These are phyloP conservation scores for Paramecium biaurelia DNA, from an alignment of 73 alveolate genomes.

Conservation along the genomic window DNA sequence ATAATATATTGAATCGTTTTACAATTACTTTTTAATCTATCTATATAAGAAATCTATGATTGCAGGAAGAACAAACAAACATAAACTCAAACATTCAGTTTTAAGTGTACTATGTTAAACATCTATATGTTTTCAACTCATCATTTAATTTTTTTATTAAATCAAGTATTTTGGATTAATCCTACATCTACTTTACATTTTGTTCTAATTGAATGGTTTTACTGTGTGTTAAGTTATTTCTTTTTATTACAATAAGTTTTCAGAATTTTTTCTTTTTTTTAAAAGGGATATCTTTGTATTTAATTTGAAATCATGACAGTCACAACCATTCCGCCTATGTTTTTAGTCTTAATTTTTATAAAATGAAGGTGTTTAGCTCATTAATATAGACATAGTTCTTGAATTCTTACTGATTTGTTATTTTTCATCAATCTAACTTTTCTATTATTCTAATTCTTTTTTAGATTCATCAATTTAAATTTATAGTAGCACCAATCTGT, in stretches of 20 bases:
- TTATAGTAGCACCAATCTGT: neutral
- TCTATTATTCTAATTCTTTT: neutral
- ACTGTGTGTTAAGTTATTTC: neutral
- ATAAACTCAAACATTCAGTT: neutral
- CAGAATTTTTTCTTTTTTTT: neutral
- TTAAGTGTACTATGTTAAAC: neutral
- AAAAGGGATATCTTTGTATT: neutral
- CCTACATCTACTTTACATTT: neutral
- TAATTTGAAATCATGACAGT: neutral
- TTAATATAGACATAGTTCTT: neutral
- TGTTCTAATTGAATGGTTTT: neutral
- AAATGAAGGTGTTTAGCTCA: neutral
- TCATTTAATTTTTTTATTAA: neutral
- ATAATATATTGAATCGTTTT: neutral
- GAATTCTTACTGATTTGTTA: neutral
- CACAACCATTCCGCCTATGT: neutral
- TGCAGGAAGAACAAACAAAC: constrained; percentile 18
- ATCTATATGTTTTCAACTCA: neutral
- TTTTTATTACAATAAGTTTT: neutral
- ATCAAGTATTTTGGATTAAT: neutral
- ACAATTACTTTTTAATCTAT: neutral
- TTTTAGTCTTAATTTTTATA: neutral
- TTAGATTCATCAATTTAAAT: neutral
- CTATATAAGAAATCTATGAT: neutral
- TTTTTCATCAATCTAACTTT: neutral